phyloP scores from a whole-genome alignment of 495 filamentous ascomycete genomes.

The Neurospora discreta region DNA sequence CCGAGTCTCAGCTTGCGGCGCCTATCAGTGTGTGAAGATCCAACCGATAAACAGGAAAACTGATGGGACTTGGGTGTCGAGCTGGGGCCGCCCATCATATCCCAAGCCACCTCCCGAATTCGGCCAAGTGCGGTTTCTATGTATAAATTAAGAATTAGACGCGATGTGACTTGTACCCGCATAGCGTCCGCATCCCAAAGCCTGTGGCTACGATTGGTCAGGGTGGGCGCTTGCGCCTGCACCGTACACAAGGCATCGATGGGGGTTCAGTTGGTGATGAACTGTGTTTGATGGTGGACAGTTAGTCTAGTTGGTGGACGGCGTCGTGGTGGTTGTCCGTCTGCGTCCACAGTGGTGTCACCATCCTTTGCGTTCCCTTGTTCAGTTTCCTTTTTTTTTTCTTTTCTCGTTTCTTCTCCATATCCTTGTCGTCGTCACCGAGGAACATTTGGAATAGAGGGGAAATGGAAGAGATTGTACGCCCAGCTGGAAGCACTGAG shows the following conservation, averaged over 20 bases:
- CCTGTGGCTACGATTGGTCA: constrained; percentile 9
- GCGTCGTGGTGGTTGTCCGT: background rate
- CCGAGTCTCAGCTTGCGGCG: background rate
- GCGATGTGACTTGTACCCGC: constrained; percentile 23
- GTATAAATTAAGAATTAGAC: constrained; percentile 14
- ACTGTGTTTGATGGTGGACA: background rate
- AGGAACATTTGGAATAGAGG: background rate
- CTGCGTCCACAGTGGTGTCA: background rate
- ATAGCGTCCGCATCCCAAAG: constrained; percentile 7
- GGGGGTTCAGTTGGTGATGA: background rate
- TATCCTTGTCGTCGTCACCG: constrained; percentile 1
- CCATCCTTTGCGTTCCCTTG: background rate
- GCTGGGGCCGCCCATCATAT: background rate
- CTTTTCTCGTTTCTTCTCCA: no score
- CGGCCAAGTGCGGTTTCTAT: background rate
- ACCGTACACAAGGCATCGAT: constrained; percentile 9
- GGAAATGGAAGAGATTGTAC: background rate
- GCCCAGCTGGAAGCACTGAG: background rate
- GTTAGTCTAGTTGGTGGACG: background rate
- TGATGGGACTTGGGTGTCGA: background rate
- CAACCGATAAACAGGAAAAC: background rate
- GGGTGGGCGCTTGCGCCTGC: constrained; percentile 25
- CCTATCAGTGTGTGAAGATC: background rate
- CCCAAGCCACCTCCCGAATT: background rate
- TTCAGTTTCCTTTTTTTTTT: background rate